Evolutionary conservation across 164 flowering plant species (phyloP), one percentile per base, ranked within the genome.

Genomic region (Saururus chinensis): DNA sequence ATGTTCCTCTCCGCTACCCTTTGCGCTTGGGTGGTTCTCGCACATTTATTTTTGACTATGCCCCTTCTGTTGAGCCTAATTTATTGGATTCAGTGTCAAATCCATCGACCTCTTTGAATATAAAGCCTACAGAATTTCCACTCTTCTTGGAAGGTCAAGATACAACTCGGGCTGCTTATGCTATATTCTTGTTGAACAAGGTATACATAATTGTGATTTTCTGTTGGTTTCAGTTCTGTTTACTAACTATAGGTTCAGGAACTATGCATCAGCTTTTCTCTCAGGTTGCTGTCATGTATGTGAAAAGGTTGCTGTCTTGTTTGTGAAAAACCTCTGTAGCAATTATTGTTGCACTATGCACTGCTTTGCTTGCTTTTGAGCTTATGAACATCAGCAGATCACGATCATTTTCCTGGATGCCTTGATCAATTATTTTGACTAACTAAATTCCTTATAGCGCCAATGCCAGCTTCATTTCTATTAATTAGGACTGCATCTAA

Each of bases 141-240:
- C 92, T 95, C 37, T 95, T 90, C 75, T 56, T 95, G 57, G 97
- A 95, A 60, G 99, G 97, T 65, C 99, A 90, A 72, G 99, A 95
- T 67, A 81, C 95, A 49, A 95, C 96, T 17, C 76, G 89, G 82
- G 95, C 97, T 25, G 95, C 96, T 61, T 95, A 95, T 77, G 99
- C 93, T 66, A 86, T 95, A 63, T 95, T 91, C 77, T 78, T 95
- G 73, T 76, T 95, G 63, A 95, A 89, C 80, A 95, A 95, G 97
- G 99, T 93, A 40, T 22, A 64, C 54, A 45, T 12, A 12, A 12
- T 8, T 45, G 14, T 9, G 4, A 12, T 8, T 8, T 45, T 45
- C 49, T 8, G 7, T 8, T 12, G 17, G 7, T 12, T 17, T 12
- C 11, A 45, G 11, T 45, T 45, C 17, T 45, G 49, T 8, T 8